Evolutionary conservation across 208 protist species (phyloP).

Genomic region (Sergeia podlipaevii): DNA sequence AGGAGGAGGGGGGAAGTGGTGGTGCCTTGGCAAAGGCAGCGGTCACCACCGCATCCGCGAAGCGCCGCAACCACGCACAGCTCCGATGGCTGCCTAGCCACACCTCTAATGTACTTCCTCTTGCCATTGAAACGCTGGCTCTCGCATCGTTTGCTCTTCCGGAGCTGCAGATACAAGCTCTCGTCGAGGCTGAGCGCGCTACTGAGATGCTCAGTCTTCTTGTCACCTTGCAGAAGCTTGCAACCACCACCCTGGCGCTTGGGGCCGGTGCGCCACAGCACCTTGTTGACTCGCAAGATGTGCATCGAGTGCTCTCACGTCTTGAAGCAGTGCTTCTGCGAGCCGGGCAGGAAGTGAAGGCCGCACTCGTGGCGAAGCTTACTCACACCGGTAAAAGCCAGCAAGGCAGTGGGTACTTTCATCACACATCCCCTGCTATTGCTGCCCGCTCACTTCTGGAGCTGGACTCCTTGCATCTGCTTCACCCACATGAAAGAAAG

Average conservation of each 20-base stretch:
- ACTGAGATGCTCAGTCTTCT: slow-evolving; percentile 45
- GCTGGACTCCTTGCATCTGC: slow-evolving; percentile 24
- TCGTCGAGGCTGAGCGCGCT: slow-evolving; percentile 22
- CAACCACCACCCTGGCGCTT: slow-evolving; percentile 34
- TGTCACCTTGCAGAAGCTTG: slow-evolving; percentile 49
- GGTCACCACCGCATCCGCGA: neutral
- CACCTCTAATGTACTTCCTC: slow-evolving; percentile 30
- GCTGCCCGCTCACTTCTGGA: slow-evolving; percentile 36
- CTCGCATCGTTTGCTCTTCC: slow-evolving; percentile 43
- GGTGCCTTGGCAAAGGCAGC: neutral
- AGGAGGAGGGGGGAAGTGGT: neutral
- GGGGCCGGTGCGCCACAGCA: too few relatives aligned
- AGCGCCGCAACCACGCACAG: neutral
- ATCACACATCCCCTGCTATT: slow-evolving; percentile 9
- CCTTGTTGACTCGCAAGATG: neutral
- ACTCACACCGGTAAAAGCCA: neutral
- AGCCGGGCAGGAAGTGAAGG: slow-evolving; percentile 7
- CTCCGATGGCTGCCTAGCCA: slow-evolving; percentile 71
- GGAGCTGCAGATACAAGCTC: slow-evolving; percentile 21
- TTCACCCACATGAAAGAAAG: slow-evolving; percentile 5
- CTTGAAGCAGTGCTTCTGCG: slow-evolving; percentile 35
- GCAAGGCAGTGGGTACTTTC: neutral
- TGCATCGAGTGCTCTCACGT: slow-evolving; percentile 25
- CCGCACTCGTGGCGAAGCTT: neutral
- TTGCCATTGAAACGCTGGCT: slow-evolving; percentile 57